These are phyloP conservation scores for Agrocybe chaxingu DNA, from an alignment of 768 basidiomycete species.

Conservation along the genomic window DNA sequence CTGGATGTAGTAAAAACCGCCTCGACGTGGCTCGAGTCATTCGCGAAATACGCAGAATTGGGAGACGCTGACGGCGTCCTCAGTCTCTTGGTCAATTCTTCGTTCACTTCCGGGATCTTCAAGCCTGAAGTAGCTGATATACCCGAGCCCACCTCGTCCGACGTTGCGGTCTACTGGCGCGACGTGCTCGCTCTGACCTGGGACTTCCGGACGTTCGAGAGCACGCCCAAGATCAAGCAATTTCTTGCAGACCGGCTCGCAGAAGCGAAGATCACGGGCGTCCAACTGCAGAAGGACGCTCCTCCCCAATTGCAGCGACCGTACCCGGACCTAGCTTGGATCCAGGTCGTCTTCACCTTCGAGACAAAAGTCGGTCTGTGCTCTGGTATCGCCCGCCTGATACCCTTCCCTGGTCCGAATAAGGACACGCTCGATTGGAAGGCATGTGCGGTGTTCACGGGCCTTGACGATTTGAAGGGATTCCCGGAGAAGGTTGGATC, in stretches of 20 bases:
- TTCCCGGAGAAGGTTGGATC: conserved; percentile 48
- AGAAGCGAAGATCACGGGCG: conserved; percentile 17
- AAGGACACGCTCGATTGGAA: conserved; percentile 42
- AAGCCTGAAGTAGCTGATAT: conserved; percentile 5
- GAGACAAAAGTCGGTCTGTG: conserved; percentile 47
- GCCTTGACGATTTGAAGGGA: conserved; percentile 52
- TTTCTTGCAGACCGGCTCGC: conserved; percentile 49
- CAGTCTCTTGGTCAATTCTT: conserved; percentile 30
- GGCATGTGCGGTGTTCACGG: conserved; percentile 57
- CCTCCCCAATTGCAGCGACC: conserved; percentile 31
- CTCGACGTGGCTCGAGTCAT: conserved; percentile 38
- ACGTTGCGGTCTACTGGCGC: conserved; percentile 44
- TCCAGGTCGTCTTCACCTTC: conserved; percentile 56
- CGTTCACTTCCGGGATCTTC: conserved; percentile 18
- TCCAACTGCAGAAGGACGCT: conserved; percentile 24
- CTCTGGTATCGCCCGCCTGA: conserved; percentile 51
- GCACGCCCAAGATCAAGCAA: conserved; percentile 31
- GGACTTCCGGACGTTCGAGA: conserved; percentile 58
- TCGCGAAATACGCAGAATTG: conserved; percentile 28
- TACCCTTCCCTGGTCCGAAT: conserved; percentile 31
- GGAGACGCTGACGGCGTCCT: conserved; percentile 32
- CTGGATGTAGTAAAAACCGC: conserved; percentile 34
- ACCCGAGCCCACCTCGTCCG: conserved; percentile 5
- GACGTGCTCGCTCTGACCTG: conserved; percentile 63
- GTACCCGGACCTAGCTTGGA: conserved; percentile 53